These are phyloP conservation scores for Podaxis sp. DNA, from an alignment of 768 basidiomycete species.

Conservation along the genomic window DNA sequence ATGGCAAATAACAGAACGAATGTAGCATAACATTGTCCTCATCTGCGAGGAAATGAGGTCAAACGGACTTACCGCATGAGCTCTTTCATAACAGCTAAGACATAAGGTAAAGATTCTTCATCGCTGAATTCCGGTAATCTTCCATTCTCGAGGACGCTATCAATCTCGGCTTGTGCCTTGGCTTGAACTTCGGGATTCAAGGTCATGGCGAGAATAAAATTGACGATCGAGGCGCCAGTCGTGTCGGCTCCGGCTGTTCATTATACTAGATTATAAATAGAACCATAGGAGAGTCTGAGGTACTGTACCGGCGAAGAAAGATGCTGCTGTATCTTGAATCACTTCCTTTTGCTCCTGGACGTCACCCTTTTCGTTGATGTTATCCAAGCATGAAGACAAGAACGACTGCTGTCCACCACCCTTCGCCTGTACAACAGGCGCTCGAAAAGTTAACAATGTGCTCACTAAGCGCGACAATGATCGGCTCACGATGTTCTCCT, in stretches of 20 bases:
- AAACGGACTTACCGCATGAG: constrained; percentile 22
- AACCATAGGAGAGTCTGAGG: not conserved
- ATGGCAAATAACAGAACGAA: not conserved
- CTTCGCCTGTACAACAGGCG: constrained; percentile 16
- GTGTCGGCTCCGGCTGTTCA: constrained; percentile 27
- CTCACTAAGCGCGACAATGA: not conserved
- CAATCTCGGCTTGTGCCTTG: constrained; percentile 39
- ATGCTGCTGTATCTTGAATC: constrained; percentile 39
- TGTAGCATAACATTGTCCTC: not conserved
- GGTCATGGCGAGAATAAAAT: constrained; percentile 39
- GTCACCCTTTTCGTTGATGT: constrained; percentile 20
- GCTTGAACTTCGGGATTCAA: constrained; percentile 35
- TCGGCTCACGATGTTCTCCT: constrained; percentile 24
- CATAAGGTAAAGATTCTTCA: constrained; percentile 33
- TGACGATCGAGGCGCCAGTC: constrained; percentile 24
- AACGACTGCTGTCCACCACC: constrained; percentile 24
- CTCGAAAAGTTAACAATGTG: not conserved
- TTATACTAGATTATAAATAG: not conserved
- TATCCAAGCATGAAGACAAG: constrained; percentile 21
- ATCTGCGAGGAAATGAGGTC: not conserved
- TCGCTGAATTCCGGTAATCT: constrained; percentile 39
- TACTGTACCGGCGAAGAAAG: constrained; percentile 29
- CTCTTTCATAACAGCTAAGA: constrained; percentile 36
- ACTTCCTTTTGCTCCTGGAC: constrained; percentile 18
- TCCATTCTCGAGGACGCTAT: constrained; percentile 30